Conservation (phyloP, 108 stramenopile species). For the Asterionellopsis glacialis region DNA sequence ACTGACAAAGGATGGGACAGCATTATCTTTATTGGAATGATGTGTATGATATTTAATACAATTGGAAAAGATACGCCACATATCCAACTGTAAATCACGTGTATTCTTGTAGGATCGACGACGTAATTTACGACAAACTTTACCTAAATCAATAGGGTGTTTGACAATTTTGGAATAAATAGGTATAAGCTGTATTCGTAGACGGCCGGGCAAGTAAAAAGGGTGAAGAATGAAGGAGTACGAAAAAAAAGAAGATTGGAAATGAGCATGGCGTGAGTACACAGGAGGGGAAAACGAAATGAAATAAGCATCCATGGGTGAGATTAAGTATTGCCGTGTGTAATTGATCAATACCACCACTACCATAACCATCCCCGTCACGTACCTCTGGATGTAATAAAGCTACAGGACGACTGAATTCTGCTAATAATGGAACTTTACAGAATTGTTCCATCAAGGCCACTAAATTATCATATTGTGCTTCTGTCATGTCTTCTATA, state of each 20-base stretch:
- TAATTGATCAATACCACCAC: too few relatives aligned
- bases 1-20: slow-evolving; percentile 77
- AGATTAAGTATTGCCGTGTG: neutral
- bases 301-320: neutral
- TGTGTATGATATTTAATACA: slow-evolving; percentile 85
- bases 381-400: slow-evolving; percentile 84
- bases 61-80: slow-evolving; percentile 87
- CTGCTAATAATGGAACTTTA: slow-evolving; percentile 77
- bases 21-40: slow-evolving; percentile 65
- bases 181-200: slow-evolving; percentile 59
- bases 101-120: slow-evolving; percentile 61
- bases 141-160: slow-evolving; percentile 77
- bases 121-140: slow-evolving; percentile 74
- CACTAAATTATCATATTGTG: slow-evolving; percentile 68
- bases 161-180: slow-evolving; percentile 80
- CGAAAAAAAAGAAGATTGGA: neutral
- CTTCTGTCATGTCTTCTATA: slow-evolving; percentile 53
- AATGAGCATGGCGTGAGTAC: neutral
- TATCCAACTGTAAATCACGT: slow-evolving; percentile 71
- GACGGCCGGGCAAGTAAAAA: neutral
- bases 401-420: slow-evolving; percentile 83
- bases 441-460: slow-evolving; percentile 80
- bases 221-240: neutral
- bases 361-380: neutral
- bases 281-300: neutral